phyloP scores from a whole-genome alignment of 495 filamentous ascomycete genomes.

The Penicillium lividum region DNA sequence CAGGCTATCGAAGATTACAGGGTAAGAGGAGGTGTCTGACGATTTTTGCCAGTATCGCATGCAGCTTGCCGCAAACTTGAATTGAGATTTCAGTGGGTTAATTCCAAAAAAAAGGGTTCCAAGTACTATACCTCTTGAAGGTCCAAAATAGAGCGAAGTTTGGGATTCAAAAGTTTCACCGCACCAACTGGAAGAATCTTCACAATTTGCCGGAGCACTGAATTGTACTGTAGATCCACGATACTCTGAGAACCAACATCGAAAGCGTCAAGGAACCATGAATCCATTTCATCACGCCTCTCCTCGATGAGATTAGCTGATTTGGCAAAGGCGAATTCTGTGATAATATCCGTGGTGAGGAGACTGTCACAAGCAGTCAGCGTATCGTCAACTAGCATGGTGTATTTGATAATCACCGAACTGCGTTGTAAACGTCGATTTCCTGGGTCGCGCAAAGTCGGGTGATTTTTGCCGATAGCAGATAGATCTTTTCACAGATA shows the following conservation, averaged over 20 bases:
- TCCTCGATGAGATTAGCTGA: background rate
- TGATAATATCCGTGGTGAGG: background rate
- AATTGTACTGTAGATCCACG: background rate
- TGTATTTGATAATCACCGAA: background rate
- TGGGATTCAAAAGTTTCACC: background rate
- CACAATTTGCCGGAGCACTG: background rate
- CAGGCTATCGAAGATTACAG: conserved; percentile 16
- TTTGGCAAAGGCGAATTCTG: background rate
- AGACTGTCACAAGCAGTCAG: background rate
- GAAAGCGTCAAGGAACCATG: background rate
- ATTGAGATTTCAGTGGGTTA: background rate
- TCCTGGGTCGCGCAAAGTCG: background rate
- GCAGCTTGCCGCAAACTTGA: background rate
- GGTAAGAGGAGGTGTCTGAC: conserved; percentile 1
- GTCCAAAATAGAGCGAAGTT: background rate
- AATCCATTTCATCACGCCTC: background rate
- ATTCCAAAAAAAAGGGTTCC: background rate
- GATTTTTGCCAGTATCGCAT: background rate
- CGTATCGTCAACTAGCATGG: background rate
- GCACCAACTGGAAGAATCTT: background rate
- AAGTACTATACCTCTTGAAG: background rate
- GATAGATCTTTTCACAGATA: background rate
- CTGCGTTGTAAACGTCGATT: background rate
- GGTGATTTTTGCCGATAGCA: background rate
- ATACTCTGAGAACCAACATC: background rate